Evolutionary conservation across 179 eudicot species (phyloP).

Genomic region (Kewa caespitosa): DNA sequence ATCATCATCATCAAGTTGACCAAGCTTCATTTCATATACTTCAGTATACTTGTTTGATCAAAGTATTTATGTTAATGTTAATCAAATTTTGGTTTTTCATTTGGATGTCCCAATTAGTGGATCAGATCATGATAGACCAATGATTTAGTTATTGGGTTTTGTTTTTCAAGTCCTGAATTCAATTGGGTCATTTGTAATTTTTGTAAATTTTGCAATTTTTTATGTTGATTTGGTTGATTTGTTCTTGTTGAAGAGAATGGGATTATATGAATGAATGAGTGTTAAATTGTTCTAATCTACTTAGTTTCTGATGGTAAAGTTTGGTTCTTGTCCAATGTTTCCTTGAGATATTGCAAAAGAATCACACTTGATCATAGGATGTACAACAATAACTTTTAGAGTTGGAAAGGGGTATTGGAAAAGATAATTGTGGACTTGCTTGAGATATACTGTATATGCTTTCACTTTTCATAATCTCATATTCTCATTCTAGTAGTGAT

Average conservation of each 20-base stretch:
- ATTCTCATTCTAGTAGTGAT: too few relatives aligned
- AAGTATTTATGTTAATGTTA: background rate
- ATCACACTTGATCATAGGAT: too few relatives aligned
- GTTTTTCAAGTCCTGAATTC: background rate
- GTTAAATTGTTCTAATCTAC: too few relatives aligned
- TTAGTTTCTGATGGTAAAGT: too few relatives aligned
- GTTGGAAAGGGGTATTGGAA: too few relatives aligned
- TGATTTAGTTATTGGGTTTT: conserved; percentile 6
- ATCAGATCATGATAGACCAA: background rate
- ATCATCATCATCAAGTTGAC: background rate
- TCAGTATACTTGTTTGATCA: background rate
- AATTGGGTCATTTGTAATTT: conserved; percentile 11
- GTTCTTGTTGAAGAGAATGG: background rate
- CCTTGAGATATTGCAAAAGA: too few relatives aligned
- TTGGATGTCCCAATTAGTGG: background rate
- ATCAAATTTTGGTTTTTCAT: background rate
- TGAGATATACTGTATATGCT: too few relatives aligned
- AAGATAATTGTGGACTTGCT: too few relatives aligned
- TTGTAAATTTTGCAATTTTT: background rate
- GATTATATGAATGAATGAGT: background rate
- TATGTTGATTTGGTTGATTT: background rate
- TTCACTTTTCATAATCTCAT: too few relatives aligned
- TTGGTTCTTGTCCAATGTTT: too few relatives aligned
- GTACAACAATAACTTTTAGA: too few relatives aligned
- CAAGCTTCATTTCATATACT: background rate